Evolutionary conservation across 768 basidiomycete genomes (phyloP).

Genomic region (Naematelia encephala): DNA sequence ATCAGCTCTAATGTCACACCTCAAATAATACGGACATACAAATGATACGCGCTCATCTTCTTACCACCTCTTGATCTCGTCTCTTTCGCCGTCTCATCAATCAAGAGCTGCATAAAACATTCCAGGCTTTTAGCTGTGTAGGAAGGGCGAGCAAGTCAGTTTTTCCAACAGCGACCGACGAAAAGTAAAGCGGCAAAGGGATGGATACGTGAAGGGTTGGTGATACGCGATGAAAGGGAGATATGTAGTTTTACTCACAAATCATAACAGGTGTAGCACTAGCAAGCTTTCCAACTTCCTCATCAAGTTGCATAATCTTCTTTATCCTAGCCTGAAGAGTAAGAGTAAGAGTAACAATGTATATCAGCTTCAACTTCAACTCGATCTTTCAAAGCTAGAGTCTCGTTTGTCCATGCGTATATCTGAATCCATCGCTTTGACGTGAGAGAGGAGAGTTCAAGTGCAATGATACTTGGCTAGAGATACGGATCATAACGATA

Average conservation of each 20-base stretch:
- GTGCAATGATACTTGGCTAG: no score
- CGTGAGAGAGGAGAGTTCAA: no score
- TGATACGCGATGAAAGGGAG: not conserved
- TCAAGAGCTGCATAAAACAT: constrained; percentile 78
- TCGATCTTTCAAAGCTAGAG: no score
- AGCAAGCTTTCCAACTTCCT: constrained; percentile 97
- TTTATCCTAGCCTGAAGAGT: constrained; percentile 82
- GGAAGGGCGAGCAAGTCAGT: no score
- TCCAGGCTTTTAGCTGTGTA: constrained; percentile 84
- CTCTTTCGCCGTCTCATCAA: constrained; percentile 77
- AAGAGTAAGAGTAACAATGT: not conserved
- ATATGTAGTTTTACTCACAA: constrained; percentile 59
- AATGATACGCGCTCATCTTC: constrained; percentile 86
- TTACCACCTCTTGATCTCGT: constrained; percentile 73
- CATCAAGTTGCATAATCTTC: constrained; percentile 99
- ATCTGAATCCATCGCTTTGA: no score
- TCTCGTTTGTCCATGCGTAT: no score
- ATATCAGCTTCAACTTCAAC: not conserved
- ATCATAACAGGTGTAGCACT: constrained; percentile 95
- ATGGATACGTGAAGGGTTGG: no score
- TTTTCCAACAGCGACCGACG: no score
- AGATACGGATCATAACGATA: no score
- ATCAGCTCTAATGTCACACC: not conserved
- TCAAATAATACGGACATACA: constrained; percentile 63
- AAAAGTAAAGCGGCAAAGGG: no score